These are phyloP conservation scores for Pseudogymnoascus sp. DNA, from an alignment of 2,329 filamentous ascomycete species.

Conservation along the genomic window DNA sequence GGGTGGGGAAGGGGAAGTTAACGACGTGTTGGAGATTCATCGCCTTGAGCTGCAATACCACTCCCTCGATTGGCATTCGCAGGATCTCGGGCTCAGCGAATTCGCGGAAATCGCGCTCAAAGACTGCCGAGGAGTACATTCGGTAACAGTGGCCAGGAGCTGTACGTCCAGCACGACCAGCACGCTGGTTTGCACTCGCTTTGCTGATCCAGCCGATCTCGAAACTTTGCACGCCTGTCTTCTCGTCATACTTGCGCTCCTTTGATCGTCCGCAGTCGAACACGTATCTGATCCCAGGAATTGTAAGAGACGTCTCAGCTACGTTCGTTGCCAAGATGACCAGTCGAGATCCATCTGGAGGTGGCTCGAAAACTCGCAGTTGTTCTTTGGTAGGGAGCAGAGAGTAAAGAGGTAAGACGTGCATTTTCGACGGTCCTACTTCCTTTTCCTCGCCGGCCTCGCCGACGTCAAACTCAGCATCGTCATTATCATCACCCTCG, in stretches of 20 bases:
- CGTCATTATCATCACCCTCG: constrained; percentile 47
- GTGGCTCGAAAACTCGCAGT: constrained; percentile 77
- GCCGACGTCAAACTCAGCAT: constrained; percentile 47
- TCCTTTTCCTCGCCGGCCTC: constrained; percentile 49
- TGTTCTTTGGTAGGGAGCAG: constrained; percentile 86
- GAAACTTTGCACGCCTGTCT: constrained; percentile 89
- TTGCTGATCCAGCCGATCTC: constrained; percentile 97
- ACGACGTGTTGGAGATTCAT: constrained; percentile 87
- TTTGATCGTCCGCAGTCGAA: constrained; percentile 92
- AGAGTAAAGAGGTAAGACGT: constrained; percentile 90
- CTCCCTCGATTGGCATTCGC: constrained; percentile 83
- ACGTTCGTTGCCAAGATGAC: constrained; percentile 94
- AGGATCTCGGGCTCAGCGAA: constrained; percentile 85
- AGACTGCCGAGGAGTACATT: constrained; percentile 89
- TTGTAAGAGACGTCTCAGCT: constrained; percentile 93
- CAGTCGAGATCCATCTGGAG: constrained; percentile 73
- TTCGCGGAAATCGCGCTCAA: constrained; percentile 77
- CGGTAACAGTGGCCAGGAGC: constrained; percentile 94
- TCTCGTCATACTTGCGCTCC: constrained; percentile 79
- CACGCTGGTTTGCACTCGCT: constrained; percentile 83
- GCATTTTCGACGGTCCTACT: constrained; percentile 63
- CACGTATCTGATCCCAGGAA: constrained; percentile 89
- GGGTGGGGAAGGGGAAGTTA: constrained; percentile 94
- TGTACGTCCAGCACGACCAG: constrained; percentile 90
- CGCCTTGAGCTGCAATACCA: constrained; percentile 87